Conservation (phyloP, 2,329 filamentous ascomycete species). For the Aspergillus tubingensis region DNA sequence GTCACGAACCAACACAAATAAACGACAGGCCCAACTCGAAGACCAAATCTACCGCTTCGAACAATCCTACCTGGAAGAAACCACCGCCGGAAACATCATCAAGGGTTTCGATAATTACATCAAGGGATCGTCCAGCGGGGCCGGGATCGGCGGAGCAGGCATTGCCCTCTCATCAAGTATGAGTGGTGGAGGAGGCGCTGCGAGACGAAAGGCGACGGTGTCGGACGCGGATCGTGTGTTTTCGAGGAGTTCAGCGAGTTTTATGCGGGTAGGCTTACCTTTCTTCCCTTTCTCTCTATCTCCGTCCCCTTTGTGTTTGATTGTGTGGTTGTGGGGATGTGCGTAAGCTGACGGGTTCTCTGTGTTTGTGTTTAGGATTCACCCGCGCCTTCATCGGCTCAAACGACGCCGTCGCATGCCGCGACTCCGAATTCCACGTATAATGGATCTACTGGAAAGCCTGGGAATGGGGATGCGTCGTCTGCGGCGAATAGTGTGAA, state of each 20-base stretch:
- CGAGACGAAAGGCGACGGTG: conserved; percentile 48
- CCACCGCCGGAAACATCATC: conserved; percentile 88
- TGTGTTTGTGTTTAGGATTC: conserved; percentile 37
- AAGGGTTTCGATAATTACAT: conserved; percentile 98
- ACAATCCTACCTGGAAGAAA: conserved; percentile 85
- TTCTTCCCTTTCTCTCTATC: background rate
- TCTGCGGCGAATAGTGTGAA: conserved; percentile 36
- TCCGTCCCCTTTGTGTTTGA: background rate
- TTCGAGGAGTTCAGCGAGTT: conserved; percentile 51
- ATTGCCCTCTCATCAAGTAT: conserved; percentile 33
- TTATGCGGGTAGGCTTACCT: conserved; percentile 42
- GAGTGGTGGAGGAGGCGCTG: conserved; percentile 23
- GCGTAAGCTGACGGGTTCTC: background rate
- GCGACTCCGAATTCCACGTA: conserved; percentile 47
- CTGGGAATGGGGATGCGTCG: conserved; percentile 27
- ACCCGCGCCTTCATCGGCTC: conserved; percentile 45
- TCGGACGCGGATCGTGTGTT: conserved; percentile 52
- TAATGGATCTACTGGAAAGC: conserved; percentile 32
- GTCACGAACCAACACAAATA: no score
- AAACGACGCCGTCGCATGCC: conserved; percentile 50
- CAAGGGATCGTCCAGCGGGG: conserved; percentile 72
- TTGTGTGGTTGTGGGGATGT: background rate
- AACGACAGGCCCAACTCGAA: conserved; percentile 61
- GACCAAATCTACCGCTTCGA: conserved; percentile 83
- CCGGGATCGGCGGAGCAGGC: conserved; percentile 32